Evolutionary conservation across 257 asterid genomes (phyloP).

Genomic region (Asclepias syriaca): DNA sequence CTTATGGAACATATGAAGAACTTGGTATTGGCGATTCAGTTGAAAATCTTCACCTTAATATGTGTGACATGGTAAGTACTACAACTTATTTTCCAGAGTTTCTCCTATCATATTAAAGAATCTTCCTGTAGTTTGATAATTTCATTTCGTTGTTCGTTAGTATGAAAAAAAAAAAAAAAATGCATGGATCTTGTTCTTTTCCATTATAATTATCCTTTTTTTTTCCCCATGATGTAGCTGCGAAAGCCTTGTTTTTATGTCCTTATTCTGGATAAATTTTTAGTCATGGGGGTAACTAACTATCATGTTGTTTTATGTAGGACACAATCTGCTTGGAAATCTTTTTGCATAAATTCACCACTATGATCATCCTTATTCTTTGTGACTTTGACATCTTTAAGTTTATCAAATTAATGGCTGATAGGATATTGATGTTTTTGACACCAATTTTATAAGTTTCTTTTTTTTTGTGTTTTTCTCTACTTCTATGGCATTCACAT

Average conservation of each 20-base stretch:
- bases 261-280: background rate
- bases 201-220: background rate
- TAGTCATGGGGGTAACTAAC: background rate
- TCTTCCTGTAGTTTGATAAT: background rate
- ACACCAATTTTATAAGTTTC: background rate
- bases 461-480: background rate
- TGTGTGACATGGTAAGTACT: constrained; percentile 82
- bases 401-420: background rate
- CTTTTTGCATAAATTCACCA: background rate
- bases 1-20: constrained; percentile 72
- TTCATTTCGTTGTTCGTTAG: background rate
- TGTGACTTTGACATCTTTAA: background rate
- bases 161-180: too few relatives aligned
- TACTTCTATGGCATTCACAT: constrained; percentile 11
- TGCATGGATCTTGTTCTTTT: background rate
- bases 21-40: constrained; percentile 57
- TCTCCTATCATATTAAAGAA: background rate
- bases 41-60: constrained; percentile 73
- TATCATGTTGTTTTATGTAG: background rate
- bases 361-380: background rate
- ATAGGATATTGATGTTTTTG: background rate
- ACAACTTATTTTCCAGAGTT: constrained; percentile 3
- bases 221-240: background rate
- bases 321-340: background rate
- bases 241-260: background rate